Conservation (phyloP, 306 rosid species). For the Spatholobus suberectus region DNA sequence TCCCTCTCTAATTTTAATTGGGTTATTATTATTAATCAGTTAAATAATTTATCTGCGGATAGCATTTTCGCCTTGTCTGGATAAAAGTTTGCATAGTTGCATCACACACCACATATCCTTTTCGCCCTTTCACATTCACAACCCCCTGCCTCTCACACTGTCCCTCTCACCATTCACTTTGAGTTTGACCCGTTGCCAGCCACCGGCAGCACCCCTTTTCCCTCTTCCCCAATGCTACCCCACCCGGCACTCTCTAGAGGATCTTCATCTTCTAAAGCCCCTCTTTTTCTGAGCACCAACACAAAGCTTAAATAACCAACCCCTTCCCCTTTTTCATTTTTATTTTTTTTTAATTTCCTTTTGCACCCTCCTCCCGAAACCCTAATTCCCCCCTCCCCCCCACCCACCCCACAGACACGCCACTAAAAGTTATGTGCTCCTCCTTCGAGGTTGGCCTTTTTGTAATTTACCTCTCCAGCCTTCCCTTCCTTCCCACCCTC, state of each 20-base stretch:
- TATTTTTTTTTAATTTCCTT: background rate
- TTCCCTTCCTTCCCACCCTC: conserved; percentile 7
- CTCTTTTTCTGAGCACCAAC: conserved; percentile 49
- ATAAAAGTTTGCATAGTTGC: conserved; percentile 30
- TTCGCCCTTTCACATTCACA: conserved; percentile 60
- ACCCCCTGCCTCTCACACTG: conserved; percentile 40
- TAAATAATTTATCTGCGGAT: background rate
- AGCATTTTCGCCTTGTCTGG: conserved; percentile 4
- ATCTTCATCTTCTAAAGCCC: conserved; percentile 46
- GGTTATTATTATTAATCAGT: background rate
- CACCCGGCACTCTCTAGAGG: conserved; percentile 59
- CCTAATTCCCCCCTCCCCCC: conserved; percentile 51
- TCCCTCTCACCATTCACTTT: conserved; percentile 65
- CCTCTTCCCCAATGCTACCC: conserved; percentile 65
- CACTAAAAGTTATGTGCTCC: background rate
- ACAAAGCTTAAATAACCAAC: conserved; percentile 43
- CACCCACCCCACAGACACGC: background rate
- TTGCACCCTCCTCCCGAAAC: conserved; percentile 42
- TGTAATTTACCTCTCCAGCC: conserved; percentile 39
- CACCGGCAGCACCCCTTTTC: conserved; percentile 59
- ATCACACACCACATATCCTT: conserved; percentile 31
- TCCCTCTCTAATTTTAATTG: background rate
- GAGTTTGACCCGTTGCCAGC: conserved; percentile 98
- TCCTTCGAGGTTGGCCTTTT: conserved; percentile 40
- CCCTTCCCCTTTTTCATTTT: conserved; percentile 16